Evolutionary conservation across 805 yeast genomes (phyloP).

Genomic region (Saturnispora sanitii): DNA sequence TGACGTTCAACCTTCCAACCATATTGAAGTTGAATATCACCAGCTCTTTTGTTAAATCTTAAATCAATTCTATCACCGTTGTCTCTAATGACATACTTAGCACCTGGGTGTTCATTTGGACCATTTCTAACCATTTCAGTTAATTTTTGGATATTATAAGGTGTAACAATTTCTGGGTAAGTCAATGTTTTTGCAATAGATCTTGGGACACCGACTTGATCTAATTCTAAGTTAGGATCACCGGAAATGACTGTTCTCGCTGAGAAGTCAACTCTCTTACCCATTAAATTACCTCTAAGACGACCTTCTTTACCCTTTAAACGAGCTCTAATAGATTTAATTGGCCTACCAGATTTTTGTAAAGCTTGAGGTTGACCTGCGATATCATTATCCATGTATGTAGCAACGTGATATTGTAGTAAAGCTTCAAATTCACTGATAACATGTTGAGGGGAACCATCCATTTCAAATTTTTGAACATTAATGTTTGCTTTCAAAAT

Average conservation of each 20-base stretch:
- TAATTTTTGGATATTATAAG: conserved; percentile 87
- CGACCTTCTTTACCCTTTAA: conserved; percentile 99
- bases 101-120: conserved; percentile 99
- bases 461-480: conserved; percentile 95
- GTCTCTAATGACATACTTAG: conserved; percentile 94
- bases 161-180: conserved; percentile 96
- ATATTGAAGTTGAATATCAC: conserved; percentile 93
- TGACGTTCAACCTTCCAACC: conserved; percentile 99
- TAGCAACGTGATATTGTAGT: conserved; percentile 95
- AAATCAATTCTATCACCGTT: conserved; percentile 98
- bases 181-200: conserved; percentile 92
- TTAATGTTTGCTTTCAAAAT: conserved; percentile 92
- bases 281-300: conserved; percentile 97
- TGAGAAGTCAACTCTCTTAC: conserved; percentile 98
- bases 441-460: conserved; percentile 98
- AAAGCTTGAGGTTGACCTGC: conserved; percentile 99
- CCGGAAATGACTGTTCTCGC: conserved; percentile 99
- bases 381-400: conserved; percentile 98
- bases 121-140: conserved; percentile 95
- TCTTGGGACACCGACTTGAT: conserved; percentile 98
- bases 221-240: conserved; percentile 95
- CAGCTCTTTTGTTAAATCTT: conserved; percentile 95
- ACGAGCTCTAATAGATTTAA: conserved; percentile 97
- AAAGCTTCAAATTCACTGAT: conserved; percentile 92
- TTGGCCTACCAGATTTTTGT: conserved; percentile 98